phyloP scores from a whole-genome alignment of 305 asterid genomes.

The Fraxinus angustifolia region DNA sequence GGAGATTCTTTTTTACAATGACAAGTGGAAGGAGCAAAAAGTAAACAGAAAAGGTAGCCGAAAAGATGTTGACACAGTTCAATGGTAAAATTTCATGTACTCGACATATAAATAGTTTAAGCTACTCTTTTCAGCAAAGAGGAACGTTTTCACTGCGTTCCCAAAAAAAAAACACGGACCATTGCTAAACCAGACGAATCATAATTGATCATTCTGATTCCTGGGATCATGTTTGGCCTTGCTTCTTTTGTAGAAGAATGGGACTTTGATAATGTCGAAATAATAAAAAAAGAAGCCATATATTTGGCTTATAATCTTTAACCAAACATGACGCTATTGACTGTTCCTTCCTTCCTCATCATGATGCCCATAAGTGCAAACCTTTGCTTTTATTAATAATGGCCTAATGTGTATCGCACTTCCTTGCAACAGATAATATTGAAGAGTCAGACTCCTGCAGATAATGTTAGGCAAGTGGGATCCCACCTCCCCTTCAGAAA shows the following conservation, averaged over 20 bases:
- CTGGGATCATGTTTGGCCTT: neutral
- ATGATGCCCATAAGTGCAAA: neutral
- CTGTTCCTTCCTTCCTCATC: neutral
- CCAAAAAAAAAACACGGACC: neutral
- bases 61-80: neutral
- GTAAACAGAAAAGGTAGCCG: neutral
- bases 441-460: neutral
- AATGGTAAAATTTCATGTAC: neutral
- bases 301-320: neutral
- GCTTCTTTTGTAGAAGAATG: neutral
- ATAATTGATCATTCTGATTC: neutral
- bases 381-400: neutral
- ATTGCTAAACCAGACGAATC: neutral
- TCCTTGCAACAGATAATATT: neutral
- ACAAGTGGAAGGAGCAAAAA: neutral
- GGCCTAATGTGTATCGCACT: neutral
- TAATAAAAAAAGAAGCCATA: neutral
- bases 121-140: neutral
- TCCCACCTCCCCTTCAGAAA: slow-evolving; percentile 16
- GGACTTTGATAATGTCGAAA: neutral
- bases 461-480: slow-evolving; percentile 37
- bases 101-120: neutral
- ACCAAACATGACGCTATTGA: neutral
- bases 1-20: neutral
- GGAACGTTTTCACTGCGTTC: neutral